Evolutionary conservation across 2,329 filamentous ascomycete species (phyloP), one percentile per base, ranked within the genome.

Genomic region (Fusarium zealandicum): DNA sequence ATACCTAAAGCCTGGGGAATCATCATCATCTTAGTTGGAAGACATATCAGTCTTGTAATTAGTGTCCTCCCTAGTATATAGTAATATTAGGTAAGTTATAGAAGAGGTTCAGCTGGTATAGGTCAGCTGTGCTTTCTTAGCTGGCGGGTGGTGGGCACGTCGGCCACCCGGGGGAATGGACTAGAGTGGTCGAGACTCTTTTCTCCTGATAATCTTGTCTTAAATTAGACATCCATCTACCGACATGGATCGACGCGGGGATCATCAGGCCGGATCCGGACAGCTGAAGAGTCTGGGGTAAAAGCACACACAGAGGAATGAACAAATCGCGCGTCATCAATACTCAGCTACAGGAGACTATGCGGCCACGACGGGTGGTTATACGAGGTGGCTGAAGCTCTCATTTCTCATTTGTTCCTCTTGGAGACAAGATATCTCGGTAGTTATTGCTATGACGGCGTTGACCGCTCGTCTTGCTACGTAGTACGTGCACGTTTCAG

Each of bases 301-400:
- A 5, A 5, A 31, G 12, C 11, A n/a, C n/a, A n/a, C n/a, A n/a
- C 9, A 14, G 17, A 35, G 9, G 11, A 32, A 37, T 44, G 47
- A 51, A 44, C 40, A 16, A 45, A 3, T 9, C 5, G 22, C 48
- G 37, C 54, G 54, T 45, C 54, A 59, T 59, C 12, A 25, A 31
- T 49, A 16, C 5, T 35, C 40, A 33, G 40, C 8, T 11, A 14
- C n/a, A n/a, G n/a, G n/a, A n/a, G 12, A 13, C n/a, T 13, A 6
- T 20, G 32, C 25, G n/a, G n/a, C 11, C 3, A 25, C 30, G 10
- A 3, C 20, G 4, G 31, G 3, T 27, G 3, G 31, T 41, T 44
- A 61, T 62, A 61, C 58, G 58, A 61, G 54, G 58, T 61, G 58
- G 58, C 58, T 50, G 25, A 16, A 25, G 18, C 22, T 33, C 41